These are phyloP conservation scores for Neurospora cerealis DNA, from an alignment of 495 filamentous ascomycete species.

Conservation along the genomic window DNA sequence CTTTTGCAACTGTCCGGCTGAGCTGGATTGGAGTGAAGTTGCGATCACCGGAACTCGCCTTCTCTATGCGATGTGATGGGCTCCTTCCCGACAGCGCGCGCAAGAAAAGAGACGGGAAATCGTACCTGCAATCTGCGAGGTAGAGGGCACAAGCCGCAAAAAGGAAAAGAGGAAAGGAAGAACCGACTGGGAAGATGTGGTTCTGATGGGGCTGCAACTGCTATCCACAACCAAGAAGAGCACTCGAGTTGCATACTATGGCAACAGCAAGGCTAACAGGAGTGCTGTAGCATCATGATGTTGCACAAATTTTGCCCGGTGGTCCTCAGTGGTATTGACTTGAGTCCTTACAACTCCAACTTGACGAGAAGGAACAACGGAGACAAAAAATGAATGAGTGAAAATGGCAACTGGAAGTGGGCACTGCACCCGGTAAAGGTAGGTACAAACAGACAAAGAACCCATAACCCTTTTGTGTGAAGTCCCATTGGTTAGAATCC, in stretches of 20 bases:
- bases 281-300: not conserved
- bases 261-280: not conserved
- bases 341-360: not conserved
- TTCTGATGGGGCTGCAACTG: not conserved
- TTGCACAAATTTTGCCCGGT: not conserved
- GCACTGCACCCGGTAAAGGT: not conserved
- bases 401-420: not conserved
- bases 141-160: not conserved
- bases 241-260: not conserved
- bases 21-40: not conserved
- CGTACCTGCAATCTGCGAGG: not conserved
- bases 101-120: not conserved
- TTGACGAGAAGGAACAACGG: not conserved
- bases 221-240: not conserved
- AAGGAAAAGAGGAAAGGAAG: not conserved
- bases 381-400: not conserved
- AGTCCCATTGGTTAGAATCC: not conserved
- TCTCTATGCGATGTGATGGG: not conserved
- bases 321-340: not conserved
- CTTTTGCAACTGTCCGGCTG: not conserved
- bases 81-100: not conserved
- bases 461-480: not conserved
- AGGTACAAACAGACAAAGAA: not conserved
- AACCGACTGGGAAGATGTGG: not conserved
- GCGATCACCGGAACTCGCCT: not conserved